A percentile compares a stretch with the other conserved stretches of the same genome.
Conservation (phyloP, 805 yeast species). For the Komagataella kurtzmanii region DNA sequence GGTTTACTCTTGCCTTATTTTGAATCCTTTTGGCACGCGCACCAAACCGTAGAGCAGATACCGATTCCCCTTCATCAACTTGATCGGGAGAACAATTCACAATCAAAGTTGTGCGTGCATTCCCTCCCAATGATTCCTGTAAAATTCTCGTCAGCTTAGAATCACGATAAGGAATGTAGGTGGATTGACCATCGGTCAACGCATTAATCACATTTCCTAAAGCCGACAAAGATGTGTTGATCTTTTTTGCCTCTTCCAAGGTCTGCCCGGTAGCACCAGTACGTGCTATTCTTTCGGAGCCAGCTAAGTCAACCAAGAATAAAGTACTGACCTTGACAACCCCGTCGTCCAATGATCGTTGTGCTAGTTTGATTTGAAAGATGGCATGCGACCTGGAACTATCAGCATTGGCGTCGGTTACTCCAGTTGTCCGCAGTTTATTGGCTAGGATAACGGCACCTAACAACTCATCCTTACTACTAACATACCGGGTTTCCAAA, state of each 20-base stretch:
- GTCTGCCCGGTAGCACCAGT: conserved; percentile 69
- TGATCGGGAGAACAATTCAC: conserved; percentile 60
- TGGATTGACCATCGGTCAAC: conserved; percentile 52
- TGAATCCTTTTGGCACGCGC: conserved; percentile 54
- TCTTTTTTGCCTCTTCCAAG: conserved; percentile 73
- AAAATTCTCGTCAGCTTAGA: conserved; percentile 67
- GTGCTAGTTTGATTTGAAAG: conserved; percentile 54
- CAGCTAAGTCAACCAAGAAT: conserved; percentile 75
- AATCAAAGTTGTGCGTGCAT: conserved; percentile 62
- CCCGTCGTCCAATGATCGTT: conserved; percentile 40
- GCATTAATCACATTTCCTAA: conserved; percentile 74
- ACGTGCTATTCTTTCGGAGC: conserved; percentile 68
- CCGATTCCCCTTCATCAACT: conserved; percentile 45
- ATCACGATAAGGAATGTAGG: conserved; percentile 65
- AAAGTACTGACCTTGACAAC: conserved; percentile 48
- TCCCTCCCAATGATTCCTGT: conserved; percentile 75
- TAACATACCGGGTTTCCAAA: conserved; percentile 48
- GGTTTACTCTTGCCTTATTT: conserved; percentile 52
- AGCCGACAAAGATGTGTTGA: conserved; percentile 65
- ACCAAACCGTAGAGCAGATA: conserved; percentile 66
- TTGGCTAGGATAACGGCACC: conserved; percentile 47
- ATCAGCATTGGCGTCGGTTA: conserved; percentile 59
- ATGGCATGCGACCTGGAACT: conserved; percentile 77
- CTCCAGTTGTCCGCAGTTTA: conserved; percentile 36
- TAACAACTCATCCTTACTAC: conserved; percentile 43